Base-by-base conservation (phyloP, 306 rosid species). In the Sechiopsis laciniata region DNA sequence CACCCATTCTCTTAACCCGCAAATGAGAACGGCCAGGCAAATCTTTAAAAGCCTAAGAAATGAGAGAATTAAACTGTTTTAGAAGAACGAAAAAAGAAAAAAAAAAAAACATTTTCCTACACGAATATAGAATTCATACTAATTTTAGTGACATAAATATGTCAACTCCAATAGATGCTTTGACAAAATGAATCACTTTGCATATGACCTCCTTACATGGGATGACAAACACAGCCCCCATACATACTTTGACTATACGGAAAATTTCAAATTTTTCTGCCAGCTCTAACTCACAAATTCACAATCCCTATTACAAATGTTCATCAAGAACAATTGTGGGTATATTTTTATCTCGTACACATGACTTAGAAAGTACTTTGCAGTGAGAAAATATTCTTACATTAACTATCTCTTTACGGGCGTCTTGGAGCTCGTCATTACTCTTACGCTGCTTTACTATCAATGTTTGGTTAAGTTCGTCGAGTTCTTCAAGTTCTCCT, bases 1-100 rank as follows among this genome's bases (percentile, higher is more conserved):
- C 97, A 73, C 99, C 99, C 99, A 95, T 89, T 91, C 97, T 87
- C 77, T 90, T 91, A 32, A 95, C 83, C 17, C 93, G 82, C 82
- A 91, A 82, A 24, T 78, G 48, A 37, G 83, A 79, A 77, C 79
- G 81, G 50, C 63, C 76, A 55, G 91, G 63, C 51, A 83, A 64
- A 62, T 89, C 99, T 80, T 87, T 91, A 74, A 85, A 81, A 75
- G 77, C 79, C 99, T 95, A 80, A 50, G 70, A 73, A 78, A 67
- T 54, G 46, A 46, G 63, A 78, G 74, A 62, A 72, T 42, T 74
- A 59, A 64, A 64, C 50, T n/a, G 15, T 15, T 19, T 56, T 55
- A 21, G 56, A 55, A 54, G 51, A n/a, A 71, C 1, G 0, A 20
- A 20, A 55, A 48, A 19, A 20, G 37, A 48, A 19, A 3, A 68